Evolutionary conservation across 352 stramenopile genomes (phyloP), one percentile per base, ranked within the genome.

Genomic region (Poterioochromonas sp.): DNA sequence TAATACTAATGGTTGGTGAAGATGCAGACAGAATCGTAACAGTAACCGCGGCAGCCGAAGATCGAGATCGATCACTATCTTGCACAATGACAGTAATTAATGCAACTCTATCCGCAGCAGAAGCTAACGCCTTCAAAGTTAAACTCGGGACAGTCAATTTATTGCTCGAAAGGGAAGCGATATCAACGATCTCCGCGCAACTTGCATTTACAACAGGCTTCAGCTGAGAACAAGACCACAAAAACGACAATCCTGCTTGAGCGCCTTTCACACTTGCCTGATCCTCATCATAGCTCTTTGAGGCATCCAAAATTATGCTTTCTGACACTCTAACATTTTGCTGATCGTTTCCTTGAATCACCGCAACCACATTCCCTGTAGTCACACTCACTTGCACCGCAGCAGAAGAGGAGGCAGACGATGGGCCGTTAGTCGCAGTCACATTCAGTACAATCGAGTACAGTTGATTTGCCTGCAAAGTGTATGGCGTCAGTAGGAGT

Each of bases 261-360:
- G 5, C 37, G n/a, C 65, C 65, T 26, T 8, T 35, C 8, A 74
- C 5, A 54, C 11, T 26, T 0, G 22, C 0, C 15, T 11, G 8
- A 37, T 78, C 71, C 22, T 44, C 49, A 53, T 65, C 71, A 49
- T 49, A 53, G 51, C 49, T 69, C 11, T 3, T 20, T 1, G 43
- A 69, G 26, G 3, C 71, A 53, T 78, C 71, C 1, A 78, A 2
- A 8, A 43, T 29, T 1, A 78, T 11, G 5, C 20, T 69, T 1
- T 49, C 54, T 22, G 1, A 12, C 43, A 69, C 71, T 34, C 35
- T 3, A 15, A 69, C 2, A 39, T 1, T 69, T 47, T 44, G 8
- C 8, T 41, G 34, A 11, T 12, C 11, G 2, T 43, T 43, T 26
- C 71, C 71, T 22, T 8, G 1, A 35, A 78, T 49, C 20, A 41